Percentiles rank a stretch among this genome's conserved stretches.
These are phyloP conservation scores for Thalassiosira mediterranea DNA, from an alignment of 352 stramenopile genomes.

Conservation along the genomic window DNA sequence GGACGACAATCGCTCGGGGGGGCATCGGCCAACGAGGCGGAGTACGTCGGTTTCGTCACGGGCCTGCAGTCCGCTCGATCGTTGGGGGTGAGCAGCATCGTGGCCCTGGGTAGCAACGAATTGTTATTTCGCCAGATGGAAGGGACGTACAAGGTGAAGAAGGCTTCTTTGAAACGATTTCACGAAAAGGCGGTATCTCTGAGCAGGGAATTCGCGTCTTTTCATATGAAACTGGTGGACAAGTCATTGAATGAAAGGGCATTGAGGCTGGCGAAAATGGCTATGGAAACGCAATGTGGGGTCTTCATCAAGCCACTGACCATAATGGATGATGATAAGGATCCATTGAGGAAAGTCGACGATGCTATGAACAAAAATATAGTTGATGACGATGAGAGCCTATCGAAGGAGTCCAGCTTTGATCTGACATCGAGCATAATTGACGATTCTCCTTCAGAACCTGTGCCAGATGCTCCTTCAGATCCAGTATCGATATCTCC, in stretches of 20 bases:
- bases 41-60: constrained; percentile 61
- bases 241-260: constrained; percentile 69
- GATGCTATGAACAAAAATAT: too few species aligned
- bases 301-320: too few species aligned
- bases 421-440: not conserved
- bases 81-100: constrained; percentile 56
- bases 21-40: constrained; percentile 70
- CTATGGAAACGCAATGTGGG: too few species aligned
- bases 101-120: constrained; percentile 63
- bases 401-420: constrained; percentile 6
- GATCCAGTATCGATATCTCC: constrained; percentile 35
- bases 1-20: constrained; percentile 44
- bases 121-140: constrained; percentile 74
- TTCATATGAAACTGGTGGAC: constrained; percentile 66
- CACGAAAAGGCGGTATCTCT: constrained; percentile 47
- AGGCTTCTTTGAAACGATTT: constrained; percentile 48
- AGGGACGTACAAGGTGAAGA: constrained; percentile 62
- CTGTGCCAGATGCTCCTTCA: not conserved
- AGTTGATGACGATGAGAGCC: too few species aligned
- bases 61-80: constrained; percentile 58
- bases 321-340: too few species aligned
- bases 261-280: constrained; percentile 77
- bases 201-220: constrained; percentile 56
- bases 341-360: too few species aligned
- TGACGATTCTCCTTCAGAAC: not conserved